These are phyloP conservation scores for Penicillium hordei DNA, from an alignment of 2,329 filamentous ascomycete genomes.

Conservation along the genomic window DNA sequence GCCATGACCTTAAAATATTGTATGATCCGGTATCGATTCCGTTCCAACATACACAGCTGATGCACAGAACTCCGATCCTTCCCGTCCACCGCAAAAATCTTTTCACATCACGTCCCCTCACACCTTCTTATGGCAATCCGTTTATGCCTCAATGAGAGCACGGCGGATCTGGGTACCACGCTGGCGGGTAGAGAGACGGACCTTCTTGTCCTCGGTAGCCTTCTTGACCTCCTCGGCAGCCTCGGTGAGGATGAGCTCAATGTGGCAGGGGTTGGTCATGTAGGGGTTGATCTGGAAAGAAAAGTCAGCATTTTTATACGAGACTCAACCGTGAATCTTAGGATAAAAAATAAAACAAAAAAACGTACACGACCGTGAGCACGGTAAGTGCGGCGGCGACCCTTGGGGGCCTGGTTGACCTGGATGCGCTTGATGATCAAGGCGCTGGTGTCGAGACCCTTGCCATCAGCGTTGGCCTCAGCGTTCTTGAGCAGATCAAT, in stretches of 20 bases:
- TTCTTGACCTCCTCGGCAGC: constrained; percentile 94
- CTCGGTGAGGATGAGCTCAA: constrained; percentile 99
- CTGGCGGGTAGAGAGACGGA: constrained; percentile 86
- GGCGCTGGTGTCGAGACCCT: constrained; percentile 96
- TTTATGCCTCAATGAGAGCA: constrained; percentile 60
- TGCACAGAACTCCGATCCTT: constrained; percentile 40
- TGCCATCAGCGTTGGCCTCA: constrained; percentile 94
- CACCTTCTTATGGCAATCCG: constrained; percentile 32
- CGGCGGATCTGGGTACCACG: constrained; percentile 67
- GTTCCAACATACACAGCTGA: constrained; percentile 29
- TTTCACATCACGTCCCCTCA: constrained; percentile 29
- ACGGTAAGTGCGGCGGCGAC: constrained; percentile 98
- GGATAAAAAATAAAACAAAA: constrained; percentile 20
- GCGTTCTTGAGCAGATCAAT: constrained; percentile 97
- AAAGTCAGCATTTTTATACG: not conserved
- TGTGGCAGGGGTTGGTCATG: constrained; percentile 99
- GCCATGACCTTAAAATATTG: constrained; percentile 30
- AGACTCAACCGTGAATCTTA: not conserved
- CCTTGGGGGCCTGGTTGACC: constrained; percentile 99
- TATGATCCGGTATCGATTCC: constrained; percentile 32
- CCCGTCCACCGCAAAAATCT: constrained; percentile 31
- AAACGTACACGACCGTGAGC: constrained; percentile 97
- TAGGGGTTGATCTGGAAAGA: constrained; percentile 91
- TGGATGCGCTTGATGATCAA: constrained; percentile 99
- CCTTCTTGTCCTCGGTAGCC: constrained; percentile 63